Base-by-base conservation (phyloP, 768 basidiomycete genomes). In the Kwoniella dendrophila region DNA sequence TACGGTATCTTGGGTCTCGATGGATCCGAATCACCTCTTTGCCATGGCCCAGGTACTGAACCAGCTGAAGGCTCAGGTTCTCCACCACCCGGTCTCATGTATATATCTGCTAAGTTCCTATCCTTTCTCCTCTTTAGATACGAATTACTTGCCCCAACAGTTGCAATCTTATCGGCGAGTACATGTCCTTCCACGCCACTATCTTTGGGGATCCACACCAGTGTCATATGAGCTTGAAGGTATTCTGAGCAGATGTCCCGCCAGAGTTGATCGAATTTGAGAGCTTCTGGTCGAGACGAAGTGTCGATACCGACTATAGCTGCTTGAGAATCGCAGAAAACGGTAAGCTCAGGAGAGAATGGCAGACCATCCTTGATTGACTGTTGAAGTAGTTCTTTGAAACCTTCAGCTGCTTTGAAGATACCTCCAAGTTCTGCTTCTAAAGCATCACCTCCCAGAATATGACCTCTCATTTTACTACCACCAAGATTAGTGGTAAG, bases 271-370 rank as follows among this genome's bases (percentile, higher is more conserved):
- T 74, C 74, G 62, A 77, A 76, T 26, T 70, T 70, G 18, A 75
- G 55, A 5, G 69, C 65, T 61, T 75, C 71, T 2, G 70, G 64
- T 27, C 76, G 66, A 33, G 72, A 74, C 0, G 72, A 72, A 7
- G 77, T 77, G 59, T 78, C 77, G 61, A 68, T 56, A 45, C 66
- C 59, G 49, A 75, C 66, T 50, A 78, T 77, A 16, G 77, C 77
- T 1, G 75, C 77, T 63, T 71, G 74, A 16, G 75, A 77, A 57
- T 76, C 73, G 59, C 68, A 72, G 45, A 78, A 78, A 51, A 78
- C 71, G 50, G 74, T 69, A 41, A 77, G 59, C 49, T 76, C 75
- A 41, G 67, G 70, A 3, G 68, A 67, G 32, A 75, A 62, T 4
- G 67, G 69, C 22, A 45, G 61, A n/a, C 45, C 63, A 26, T 68